Conservation (phyloP, 75 land plant species). For the Pinus taeda region DNA sequence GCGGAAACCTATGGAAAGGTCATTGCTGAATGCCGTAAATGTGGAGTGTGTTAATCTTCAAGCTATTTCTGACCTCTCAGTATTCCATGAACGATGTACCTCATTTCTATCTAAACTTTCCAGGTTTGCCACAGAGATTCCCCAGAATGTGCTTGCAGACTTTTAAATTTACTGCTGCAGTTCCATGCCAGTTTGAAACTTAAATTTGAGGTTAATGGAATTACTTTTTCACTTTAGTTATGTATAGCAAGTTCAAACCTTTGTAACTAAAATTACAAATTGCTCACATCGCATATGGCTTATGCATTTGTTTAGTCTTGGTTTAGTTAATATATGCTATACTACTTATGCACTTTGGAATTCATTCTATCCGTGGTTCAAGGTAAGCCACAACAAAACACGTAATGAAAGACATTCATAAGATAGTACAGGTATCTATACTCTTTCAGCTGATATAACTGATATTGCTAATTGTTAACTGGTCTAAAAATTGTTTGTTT, state of each 20-base stretch:
- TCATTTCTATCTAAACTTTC: constrained; percentile 50
- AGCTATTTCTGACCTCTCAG: constrained; percentile 27
- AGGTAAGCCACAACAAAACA: not conserved
- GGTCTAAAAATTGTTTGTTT: not conserved
- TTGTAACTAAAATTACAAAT: not conserved
- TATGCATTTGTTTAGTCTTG: not conserved
- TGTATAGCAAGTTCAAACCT: not conserved
- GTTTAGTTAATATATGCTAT: not conserved
- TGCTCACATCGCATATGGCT: not conserved
- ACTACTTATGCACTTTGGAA: not conserved
- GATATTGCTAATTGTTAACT: not conserved
- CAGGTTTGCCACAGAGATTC: constrained; percentile 37
- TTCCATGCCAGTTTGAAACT: not conserved
- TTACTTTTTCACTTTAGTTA: not conserved
- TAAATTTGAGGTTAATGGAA: not conserved
- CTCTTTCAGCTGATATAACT: not conserved
- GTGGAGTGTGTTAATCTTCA: constrained; percentile 65
- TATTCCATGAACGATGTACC: constrained; percentile 52
- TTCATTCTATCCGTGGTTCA: not conserved
- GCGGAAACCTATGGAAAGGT: constrained; percentile 81
- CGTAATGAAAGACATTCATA: not conserved
- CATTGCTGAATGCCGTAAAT: constrained; percentile 29
- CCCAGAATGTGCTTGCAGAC: not conserved
- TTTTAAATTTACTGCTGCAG: not conserved
- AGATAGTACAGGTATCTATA: not conserved